These are phyloP conservation scores for Chaetomidium leptoderma DNA, from an alignment of 495 filamentous ascomycete species.

Conservation along the genomic window DNA sequence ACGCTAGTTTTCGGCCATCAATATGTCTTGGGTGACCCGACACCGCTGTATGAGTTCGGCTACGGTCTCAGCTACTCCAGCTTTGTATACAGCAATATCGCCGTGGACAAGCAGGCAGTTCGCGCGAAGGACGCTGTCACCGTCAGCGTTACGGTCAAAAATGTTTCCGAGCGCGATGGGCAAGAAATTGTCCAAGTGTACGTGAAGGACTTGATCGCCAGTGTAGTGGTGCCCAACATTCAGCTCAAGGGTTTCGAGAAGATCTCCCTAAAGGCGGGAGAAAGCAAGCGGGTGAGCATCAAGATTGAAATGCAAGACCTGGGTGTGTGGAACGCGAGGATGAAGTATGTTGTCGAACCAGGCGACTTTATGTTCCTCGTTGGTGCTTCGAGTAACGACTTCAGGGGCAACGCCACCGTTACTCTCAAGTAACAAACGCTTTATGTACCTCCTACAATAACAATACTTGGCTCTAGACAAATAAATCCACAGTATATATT, in stretches of 20 bases:
- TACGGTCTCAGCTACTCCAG: constrained; percentile 64
- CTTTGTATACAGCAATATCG: constrained; percentile 52
- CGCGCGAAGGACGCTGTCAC: constrained; percentile 49
- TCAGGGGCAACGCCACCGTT: constrained; percentile 53
- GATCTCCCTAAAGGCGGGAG: constrained; percentile 55
- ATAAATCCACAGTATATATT: too few relatives aligned
- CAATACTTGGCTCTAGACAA: too few relatives aligned
- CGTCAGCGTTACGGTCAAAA: constrained; percentile 55
- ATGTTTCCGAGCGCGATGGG: constrained; percentile 52
- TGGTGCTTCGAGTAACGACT: constrained; percentile 54
- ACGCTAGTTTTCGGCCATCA: constrained; percentile 60
- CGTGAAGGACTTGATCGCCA: constrained; percentile 55
- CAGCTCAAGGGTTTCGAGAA: constrained; percentile 68
- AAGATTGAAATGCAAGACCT: constrained; percentile 48
- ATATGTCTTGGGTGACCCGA: constrained; percentile 57
- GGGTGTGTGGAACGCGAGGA: constrained; percentile 57
- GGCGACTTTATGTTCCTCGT: constrained; percentile 58
- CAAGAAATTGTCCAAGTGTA: constrained; percentile 69
- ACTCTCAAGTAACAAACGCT: constrained; percentile 26
- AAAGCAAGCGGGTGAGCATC: constrained; percentile 55
- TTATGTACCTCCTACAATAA: too few relatives aligned
- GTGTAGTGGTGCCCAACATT: constrained; percentile 62
- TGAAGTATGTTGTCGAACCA: constrained; percentile 66
- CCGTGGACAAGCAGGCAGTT: constrained; percentile 42
- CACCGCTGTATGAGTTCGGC: constrained; percentile 62